phyloP scores from a whole-genome alignment of 2,329 filamentous ascomycete genomes.

The Eutypella sp. region DNA sequence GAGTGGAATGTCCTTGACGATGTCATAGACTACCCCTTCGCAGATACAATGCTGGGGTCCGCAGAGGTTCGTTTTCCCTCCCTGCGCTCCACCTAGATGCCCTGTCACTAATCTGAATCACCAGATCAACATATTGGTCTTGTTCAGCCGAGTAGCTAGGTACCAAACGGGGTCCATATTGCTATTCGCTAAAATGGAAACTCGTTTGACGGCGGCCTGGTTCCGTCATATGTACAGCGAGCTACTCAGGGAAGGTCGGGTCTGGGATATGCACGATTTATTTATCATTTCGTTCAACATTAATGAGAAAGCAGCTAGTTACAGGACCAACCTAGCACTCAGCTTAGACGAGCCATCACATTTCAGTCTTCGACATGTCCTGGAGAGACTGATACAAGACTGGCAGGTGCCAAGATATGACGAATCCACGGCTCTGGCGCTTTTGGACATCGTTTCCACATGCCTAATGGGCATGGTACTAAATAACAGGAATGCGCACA shows the following conservation, averaged over 20 bases:
- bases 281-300: background rate
- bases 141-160: constrained; percentile 7
- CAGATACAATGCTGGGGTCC: background rate
- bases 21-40: background rate
- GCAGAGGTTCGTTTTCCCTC: background rate
- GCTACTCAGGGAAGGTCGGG: constrained; percentile 17
- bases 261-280: constrained; percentile 21
- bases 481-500: too few species aligned
- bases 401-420: background rate
- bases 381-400: background rate
- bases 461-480: background rate
- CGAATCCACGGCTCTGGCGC: background rate
- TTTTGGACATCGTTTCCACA: background rate
- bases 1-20: constrained; percentile 3
- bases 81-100: background rate
- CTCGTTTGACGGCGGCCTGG: constrained; percentile 1
- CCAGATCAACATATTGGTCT: constrained; percentile 12
- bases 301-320: background rate
- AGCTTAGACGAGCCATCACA: background rate
- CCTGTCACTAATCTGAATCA: background rate
- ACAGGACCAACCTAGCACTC: background rate
- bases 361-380: background rate
- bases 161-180: constrained; percentile 4
- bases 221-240: constrained; percentile 7
- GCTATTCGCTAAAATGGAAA: background rate